Percentiles rank a stretch among this genome's conserved stretches.
Conservation (phyloP, 805 yeast species). For the Candida odintsovae region DNA sequence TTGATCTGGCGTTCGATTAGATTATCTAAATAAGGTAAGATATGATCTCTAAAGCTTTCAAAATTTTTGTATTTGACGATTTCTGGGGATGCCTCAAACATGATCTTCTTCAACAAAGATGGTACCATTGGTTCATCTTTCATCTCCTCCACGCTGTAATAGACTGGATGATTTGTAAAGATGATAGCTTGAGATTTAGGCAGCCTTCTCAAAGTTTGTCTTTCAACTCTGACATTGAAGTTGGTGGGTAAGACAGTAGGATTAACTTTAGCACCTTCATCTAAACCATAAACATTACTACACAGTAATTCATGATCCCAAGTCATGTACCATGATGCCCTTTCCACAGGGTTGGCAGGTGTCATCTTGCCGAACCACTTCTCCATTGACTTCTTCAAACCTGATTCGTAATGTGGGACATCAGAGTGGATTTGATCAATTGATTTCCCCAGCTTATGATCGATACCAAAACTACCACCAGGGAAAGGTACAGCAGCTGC, state of each 20-base stretch:
- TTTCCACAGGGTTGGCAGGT: slow-evolving; percentile 57
- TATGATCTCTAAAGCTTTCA: slow-evolving; percentile 51
- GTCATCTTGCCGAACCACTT: slow-evolving; percentile 63
- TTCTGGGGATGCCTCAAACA: slow-evolving; percentile 61
- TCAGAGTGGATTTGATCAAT: slow-evolving; percentile 60
- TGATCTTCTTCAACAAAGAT: slow-evolving; percentile 52
- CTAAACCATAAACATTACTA: slow-evolving; percentile 49
- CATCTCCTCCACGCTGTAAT: slow-evolving; percentile 73
- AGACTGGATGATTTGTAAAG: slow-evolving; percentile 74
- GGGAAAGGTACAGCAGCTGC: slow-evolving; percentile 80
- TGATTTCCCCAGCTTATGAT: slow-evolving; percentile 52
- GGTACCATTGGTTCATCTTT: slow-evolving; percentile 77
- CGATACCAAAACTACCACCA: slow-evolving; percentile 67
- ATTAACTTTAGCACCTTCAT: slow-evolving; percentile 39
- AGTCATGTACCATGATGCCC: slow-evolving; percentile 70
- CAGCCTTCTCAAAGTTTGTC: slow-evolving; percentile 64
- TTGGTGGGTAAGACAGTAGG: slow-evolving; percentile 41
- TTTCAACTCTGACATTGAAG: slow-evolving; percentile 64
- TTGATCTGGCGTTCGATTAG: slow-evolving; percentile 55
- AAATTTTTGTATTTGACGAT: slow-evolving; percentile 62
- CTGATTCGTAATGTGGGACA: slow-evolving; percentile 66
- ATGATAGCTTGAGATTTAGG: slow-evolving; percentile 63
- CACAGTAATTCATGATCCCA: slow-evolving; percentile 64
- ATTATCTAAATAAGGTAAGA: slow-evolving; percentile 49
- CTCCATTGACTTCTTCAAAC: slow-evolving; percentile 65